Percentiles rank a stretch among this genome's conserved stretches.
Evolutionary conservation across 1,139 yeast species (phyloP).

Genomic region (Suhomyces bolitotheri): DNA sequence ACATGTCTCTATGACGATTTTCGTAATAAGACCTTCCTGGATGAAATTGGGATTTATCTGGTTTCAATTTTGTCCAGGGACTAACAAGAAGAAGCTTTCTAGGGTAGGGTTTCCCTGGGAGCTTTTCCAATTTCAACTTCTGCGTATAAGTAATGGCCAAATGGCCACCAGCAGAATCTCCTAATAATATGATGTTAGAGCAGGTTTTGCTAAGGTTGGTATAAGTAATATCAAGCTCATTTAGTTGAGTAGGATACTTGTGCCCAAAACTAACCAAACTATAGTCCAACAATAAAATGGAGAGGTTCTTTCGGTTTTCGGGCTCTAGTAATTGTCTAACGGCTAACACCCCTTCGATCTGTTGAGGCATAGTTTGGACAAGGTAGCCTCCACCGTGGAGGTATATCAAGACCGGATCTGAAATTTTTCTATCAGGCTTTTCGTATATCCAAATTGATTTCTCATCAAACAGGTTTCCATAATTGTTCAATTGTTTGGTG

Average conservation of each 20-base stretch:
- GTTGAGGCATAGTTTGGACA: constrained; percentile 35
- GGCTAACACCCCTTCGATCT: constrained; percentile 32
- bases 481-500: constrained; percentile 24
- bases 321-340: constrained; percentile 33
- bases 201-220: constrained; percentile 28
- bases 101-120: constrained; percentile 28
- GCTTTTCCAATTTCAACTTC: constrained; percentile 21
- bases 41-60: constrained; percentile 16
- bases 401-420: constrained; percentile 41
- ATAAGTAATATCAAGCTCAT: constrained; percentile 37
- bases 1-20: constrained; percentile 34
- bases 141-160: constrained; percentile 32
- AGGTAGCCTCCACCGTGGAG: constrained; percentile 49
- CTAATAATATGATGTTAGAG: constrained; percentile 34
- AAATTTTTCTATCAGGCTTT: constrained; percentile 25
- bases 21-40: constrained; percentile 41
- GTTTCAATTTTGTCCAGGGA: constrained; percentile 40
- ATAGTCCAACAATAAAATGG: constrained; percentile 42
- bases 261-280: constrained; percentile 35
- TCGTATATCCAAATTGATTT: constrained; percentile 41
- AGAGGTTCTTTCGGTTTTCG: constrained; percentile 25
- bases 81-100: constrained; percentile 33
- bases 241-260: constrained; percentile 37
- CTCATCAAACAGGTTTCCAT: constrained; percentile 36
- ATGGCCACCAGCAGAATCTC: constrained; percentile 49